Evolutionary conservation across 1,139 yeast species (phyloP).

Genomic region (Wickerhamomyces sp.): DNA sequence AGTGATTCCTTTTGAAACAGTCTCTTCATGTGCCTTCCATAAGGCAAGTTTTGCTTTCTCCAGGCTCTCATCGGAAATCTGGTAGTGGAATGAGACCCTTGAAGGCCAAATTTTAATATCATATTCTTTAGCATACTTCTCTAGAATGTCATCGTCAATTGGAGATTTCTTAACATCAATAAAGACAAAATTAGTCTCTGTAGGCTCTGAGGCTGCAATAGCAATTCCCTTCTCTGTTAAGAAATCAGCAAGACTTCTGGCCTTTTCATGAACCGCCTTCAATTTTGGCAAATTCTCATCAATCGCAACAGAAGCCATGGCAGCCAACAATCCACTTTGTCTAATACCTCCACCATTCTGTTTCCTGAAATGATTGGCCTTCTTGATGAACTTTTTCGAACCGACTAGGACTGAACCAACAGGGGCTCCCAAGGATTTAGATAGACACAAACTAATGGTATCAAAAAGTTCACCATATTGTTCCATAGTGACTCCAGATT

Average conservation of each 20-base stretch:
- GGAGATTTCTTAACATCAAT: constrained; percentile 49
- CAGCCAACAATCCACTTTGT: constrained; percentile 66
- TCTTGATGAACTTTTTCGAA: constrained; percentile 40
- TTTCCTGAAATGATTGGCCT: constrained; percentile 75
- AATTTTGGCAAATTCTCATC: constrained; percentile 58
- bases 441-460: constrained; percentile 70
- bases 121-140: constrained; percentile 43
- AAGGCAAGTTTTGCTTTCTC: constrained; percentile 58
- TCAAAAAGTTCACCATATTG: constrained; percentile 70
- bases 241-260: constrained; percentile 51
- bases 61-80: constrained; percentile 58
- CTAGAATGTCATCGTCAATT: constrained; percentile 44
- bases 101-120: constrained; percentile 53
- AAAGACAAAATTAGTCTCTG: constrained; percentile 72
- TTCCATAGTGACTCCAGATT: constrained; percentile 53
- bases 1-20: constrained; percentile 22
- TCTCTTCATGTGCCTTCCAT: constrained; percentile 47
- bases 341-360: constrained; percentile 86
- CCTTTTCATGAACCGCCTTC: constrained; percentile 48
- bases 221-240: constrained; percentile 41
- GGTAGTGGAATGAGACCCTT: constrained; percentile 76
- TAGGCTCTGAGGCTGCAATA: constrained; percentile 48
- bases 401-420: constrained; percentile 79
- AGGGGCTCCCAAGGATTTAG: constrained; percentile 82
- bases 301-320: constrained; percentile 68